A percentile compares a stretch with the other conserved stretches of the same genome.
phyloP scores from a whole-genome alignment of 1,284 basidiomycete species.

The Pseudozyma flocculosa region DNA sequence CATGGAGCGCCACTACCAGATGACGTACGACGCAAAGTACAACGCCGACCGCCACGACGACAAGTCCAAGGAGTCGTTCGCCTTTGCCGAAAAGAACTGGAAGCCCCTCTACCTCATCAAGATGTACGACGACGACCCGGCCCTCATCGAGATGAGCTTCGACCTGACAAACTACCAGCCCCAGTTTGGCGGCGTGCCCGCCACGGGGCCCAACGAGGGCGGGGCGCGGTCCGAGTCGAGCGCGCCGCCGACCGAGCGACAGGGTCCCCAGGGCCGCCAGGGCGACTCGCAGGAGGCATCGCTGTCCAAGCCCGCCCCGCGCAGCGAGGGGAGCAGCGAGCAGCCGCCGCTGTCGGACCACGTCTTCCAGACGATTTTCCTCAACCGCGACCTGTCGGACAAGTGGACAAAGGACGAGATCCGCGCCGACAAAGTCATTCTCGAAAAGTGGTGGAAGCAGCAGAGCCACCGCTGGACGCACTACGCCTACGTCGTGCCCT shows the following conservation, averaged over 20 bases:
- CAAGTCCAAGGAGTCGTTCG: slow-evolving; percentile 58
- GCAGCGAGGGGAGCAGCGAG: slow-evolving; percentile 10
- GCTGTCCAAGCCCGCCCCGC: slow-evolving; percentile 15
- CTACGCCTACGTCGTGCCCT: slow-evolving; percentile 64
- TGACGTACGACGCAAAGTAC: slow-evolving; percentile 56
- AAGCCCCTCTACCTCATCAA: slow-evolving; percentile 62
- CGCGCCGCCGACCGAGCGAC: slow-evolving; percentile 33
- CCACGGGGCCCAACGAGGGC: slow-evolving; percentile 24
- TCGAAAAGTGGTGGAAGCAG: slow-evolving; percentile 68
- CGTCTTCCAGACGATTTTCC: slow-evolving; percentile 70
- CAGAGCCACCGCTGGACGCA: slow-evolving; percentile 67
- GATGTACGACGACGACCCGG: slow-evolving; percentile 64
- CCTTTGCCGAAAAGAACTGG: slow-evolving; percentile 63
- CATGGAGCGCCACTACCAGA: slow-evolving; percentile 62
- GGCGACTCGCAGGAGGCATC: slow-evolving; percentile 23
- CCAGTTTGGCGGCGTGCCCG: slow-evolving; percentile 59
- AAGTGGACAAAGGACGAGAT: slow-evolving; percentile 66
- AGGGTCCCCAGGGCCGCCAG: slow-evolving; percentile 29
- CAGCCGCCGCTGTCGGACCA: slow-evolving; percentile 60
- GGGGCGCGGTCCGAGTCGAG: slow-evolving; percentile 14
- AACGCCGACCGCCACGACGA: slow-evolving; percentile 58
- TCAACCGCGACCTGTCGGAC: slow-evolving; percentile 63
- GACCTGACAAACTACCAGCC: slow-evolving; percentile 65
- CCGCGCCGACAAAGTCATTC: slow-evolving; percentile 62
- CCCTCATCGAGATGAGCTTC: slow-evolving; percentile 69